Base-by-base conservation (phyloP, 1,139 yeast genomes). In the Debaryomyces coudertii region DNA sequence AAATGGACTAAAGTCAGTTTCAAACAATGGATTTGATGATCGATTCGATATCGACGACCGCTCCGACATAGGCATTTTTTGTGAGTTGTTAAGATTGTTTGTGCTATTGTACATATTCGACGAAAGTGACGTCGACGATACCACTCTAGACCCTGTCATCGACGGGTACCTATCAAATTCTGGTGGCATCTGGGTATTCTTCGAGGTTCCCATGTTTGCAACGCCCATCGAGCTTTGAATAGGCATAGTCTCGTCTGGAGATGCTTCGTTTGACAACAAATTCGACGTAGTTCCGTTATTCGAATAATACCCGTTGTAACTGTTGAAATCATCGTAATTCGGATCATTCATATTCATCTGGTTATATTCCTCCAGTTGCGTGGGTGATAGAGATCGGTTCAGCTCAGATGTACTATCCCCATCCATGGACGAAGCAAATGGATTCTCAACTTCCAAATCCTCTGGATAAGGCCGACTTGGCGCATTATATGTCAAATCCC, bases 1-100 rank as follows among this genome's bases (percentile, higher is more conserved):
- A 71, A 90, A 90, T 1, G 97, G 97, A 43, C 90, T 83, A 54
- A 83, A 74, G 48, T 71, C 76, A 3, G 66, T 53, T 27, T 55
- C 52, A 27, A 57, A 42, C 37, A 59, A 60, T 12, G 64, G 63
- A 43, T 57, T 60, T 3, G 58, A 41, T 1, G 57, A 47, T 34
- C 55, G 57, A 33, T 52, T 50, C 1, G 60, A 54, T 15, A 52
- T 44, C 2, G 60, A 52, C 7, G 53, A 48, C 25, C 46, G 51
- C 14, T 43, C 45, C 2, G 43, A 31, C 27, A 24, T 40, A 15
- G 41, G 29, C 7, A n/a, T 18, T n/a, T 16, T 29, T 12, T 29
- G 31, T 4, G 28, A 15, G 6, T 24, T 25, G 27, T 16, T 25
- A 24, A 34, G 33, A 15, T 24, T 40, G 11, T 25, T 42, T 4